Conservation (phyloP, 1,139 yeast genomes). For the Starmera stellimalicola region DNA sequence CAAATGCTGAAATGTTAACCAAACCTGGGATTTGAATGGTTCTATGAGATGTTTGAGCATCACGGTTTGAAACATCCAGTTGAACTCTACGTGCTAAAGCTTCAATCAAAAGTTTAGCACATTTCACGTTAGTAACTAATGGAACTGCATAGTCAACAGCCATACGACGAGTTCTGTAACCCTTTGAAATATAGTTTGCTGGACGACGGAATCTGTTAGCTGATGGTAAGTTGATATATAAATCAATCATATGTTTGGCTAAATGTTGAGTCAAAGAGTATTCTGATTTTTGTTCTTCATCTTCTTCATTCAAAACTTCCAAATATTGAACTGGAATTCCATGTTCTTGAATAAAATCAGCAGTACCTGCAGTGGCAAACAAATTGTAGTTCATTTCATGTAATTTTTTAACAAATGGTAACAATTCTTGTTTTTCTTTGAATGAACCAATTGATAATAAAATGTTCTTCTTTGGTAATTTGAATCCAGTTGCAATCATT, state of each 20-base stretch:
- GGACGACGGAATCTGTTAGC: constrained; percentile 98
- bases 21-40: constrained; percentile 82
- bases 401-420: constrained; percentile 79
- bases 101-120: constrained; percentile 92
- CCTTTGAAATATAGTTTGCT: constrained; percentile 94
- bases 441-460: constrained; percentile 93
- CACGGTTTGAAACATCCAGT: constrained; percentile 66
- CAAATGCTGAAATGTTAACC: constrained; percentile 71
- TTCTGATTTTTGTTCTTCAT: constrained; percentile 79
- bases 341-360: constrained; percentile 95
- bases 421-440: constrained; percentile 89
- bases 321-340: constrained; percentile 89
- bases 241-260: constrained; percentile 92
- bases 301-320: constrained; percentile 68
- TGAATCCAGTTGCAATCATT: constrained; percentile 89
- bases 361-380: constrained; percentile 98
- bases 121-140: constrained; percentile 92
- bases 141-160: constrained; percentile 99
- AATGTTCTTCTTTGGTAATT: constrained; percentile 90
- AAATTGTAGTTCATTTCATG: constrained; percentile 79
- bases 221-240: constrained; percentile 94
- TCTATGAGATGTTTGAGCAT: constrained; percentile 85
- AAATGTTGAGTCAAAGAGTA: constrained; percentile 93
- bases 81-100: constrained; percentile 68
- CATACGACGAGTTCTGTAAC: constrained; percentile 98